phyloP scores from a whole-genome alignment of 2,329 filamentous ascomycete species.

The Aspergillus uvarum region DNA sequence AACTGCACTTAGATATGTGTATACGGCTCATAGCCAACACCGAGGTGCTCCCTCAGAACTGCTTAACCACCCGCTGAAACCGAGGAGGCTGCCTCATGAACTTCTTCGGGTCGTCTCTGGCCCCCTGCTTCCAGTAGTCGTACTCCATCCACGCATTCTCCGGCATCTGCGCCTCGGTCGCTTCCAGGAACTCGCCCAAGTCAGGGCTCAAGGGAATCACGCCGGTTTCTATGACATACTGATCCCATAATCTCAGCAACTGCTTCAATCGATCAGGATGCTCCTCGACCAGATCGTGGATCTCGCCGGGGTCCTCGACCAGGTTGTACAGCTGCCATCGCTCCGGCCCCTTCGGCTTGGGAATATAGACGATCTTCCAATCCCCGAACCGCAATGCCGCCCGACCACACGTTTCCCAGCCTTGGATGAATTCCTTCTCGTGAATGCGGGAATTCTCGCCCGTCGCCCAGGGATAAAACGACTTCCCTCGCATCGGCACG shows the following conservation, averaged over 20 bases:
- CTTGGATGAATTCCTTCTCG: constrained; percentile 52
- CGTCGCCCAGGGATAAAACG: constrained; percentile 45
- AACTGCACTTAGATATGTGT: no score
- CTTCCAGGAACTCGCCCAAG: constrained; percentile 58
- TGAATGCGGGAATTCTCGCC: constrained; percentile 46
- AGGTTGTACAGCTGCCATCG: constrained; percentile 61
- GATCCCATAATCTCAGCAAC: constrained; percentile 57
- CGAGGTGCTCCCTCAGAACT: constrained; percentile 23
- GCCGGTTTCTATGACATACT: constrained; percentile 59
- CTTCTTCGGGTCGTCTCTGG: constrained; percentile 49
- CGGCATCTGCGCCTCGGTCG: constrained; percentile 64
- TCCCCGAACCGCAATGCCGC: constrained; percentile 56
- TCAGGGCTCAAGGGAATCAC: constrained; percentile 61
- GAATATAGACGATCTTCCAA: constrained; percentile 61
- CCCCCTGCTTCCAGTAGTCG: constrained; percentile 61
- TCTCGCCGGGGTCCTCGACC: constrained; percentile 52
- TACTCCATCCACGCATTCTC: constrained; percentile 67
- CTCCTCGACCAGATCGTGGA: constrained; percentile 45
- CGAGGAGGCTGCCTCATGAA: constrained; percentile 42
- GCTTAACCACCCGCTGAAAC: constrained; percentile 38
- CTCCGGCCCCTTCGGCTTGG: constrained; percentile 55
- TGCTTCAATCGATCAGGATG: constrained; percentile 48
- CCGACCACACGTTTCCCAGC: constrained; percentile 58
- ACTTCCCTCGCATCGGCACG: constrained; percentile 53
- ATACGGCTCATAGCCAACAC: no score